Base-by-base conservation (phyloP, 1,139 yeast species). In the Sugiyamaella pinicola region DNA sequence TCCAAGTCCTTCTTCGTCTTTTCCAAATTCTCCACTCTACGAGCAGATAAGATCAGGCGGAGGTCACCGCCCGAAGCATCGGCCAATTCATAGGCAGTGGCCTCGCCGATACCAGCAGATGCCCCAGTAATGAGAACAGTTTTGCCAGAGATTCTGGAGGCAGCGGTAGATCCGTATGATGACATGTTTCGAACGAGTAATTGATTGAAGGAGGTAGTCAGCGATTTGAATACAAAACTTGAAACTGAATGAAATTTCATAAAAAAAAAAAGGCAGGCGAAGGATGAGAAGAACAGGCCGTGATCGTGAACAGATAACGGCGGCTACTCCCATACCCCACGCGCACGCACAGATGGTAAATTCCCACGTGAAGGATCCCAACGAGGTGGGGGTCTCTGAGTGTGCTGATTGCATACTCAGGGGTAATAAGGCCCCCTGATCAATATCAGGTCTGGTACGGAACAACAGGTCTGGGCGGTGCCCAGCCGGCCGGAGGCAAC, bases 91-190 rank as follows among this genome's bases (percentile, higher is more conserved):
- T 73, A 64, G 2, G 95, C 95, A 10, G 90, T 84, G 21, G 93
- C 90, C 64, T 79, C 78, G 28, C 95, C 95, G 62, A 86, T 86
- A 10, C 91, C 91, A 3, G 88, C 79, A 33, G 87, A 82, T 15
- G 91, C 91, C 28, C 93, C 93, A 15, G 93, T 85, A 64, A 85
- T 78, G 35, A 86, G 76, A 34, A 82, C 74, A 31, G 78, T 76
- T 64, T 84, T 83, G 55, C 80, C 78, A 26, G 83, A 81, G 49
- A 85, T 72, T 65, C 93, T 75, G 58, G 78, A 78, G 31, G 83
- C 82, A 49, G 85, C 85, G 61, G 71, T 74, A 13, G 73, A 50
- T 58, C 84, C 85, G 73, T 74, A 81, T 72, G 80, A 76, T 73
- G 78, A 75, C 66, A 64, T 65, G 41, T 29, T 55, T 38, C 55